phyloP scores from a whole-genome alignment of 441 rosid genomes.

The Gossypium trilobum region DNA sequence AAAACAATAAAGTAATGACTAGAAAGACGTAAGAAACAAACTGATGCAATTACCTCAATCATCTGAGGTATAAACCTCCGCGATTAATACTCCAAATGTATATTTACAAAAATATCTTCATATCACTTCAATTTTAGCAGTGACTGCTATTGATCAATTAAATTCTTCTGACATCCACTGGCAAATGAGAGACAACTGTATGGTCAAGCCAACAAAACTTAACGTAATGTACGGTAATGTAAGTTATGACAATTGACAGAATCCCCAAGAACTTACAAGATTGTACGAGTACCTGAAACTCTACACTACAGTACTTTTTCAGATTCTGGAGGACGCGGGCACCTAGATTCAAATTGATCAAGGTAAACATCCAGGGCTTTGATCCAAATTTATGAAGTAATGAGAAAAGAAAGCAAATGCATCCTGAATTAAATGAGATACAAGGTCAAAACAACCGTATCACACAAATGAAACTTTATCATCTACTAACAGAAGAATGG shows the following conservation, averaged over 20 bases:
- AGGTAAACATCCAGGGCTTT: constrained; percentile 28
- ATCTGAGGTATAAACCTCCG: neutral
- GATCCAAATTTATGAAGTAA: constrained; percentile 18
- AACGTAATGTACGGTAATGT: neutral
- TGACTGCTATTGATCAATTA: constrained; percentile 13
- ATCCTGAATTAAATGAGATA: constrained; percentile 22
- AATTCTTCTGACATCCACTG: constrained; percentile 18
- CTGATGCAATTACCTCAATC: constrained; percentile 16
- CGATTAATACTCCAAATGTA: constrained; percentile 11
- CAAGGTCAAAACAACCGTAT: constrained; percentile 19
- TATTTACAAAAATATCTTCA: constrained; percentile 14
- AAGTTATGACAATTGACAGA: constrained; percentile 12
- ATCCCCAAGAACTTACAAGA: constrained; percentile 13
- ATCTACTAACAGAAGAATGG: constrained; percentile 22
- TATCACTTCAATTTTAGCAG: constrained; percentile 8
- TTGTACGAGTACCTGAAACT: constrained; percentile 27
- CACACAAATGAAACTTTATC: constrained; percentile 13
- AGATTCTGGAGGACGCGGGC: constrained; percentile 21
- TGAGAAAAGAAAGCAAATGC: constrained; percentile 18
- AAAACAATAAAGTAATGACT: neutral
- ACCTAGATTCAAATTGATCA: constrained; percentile 33
- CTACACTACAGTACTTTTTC: constrained; percentile 25
- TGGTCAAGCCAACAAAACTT: constrained; percentile 2
- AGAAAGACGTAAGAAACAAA: neutral
- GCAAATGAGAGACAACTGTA: constrained; percentile 14